These are phyloP conservation scores for Neurospora hispaniola DNA, from an alignment of 495 filamentous ascomycete genomes.

Conservation along the genomic window DNA sequence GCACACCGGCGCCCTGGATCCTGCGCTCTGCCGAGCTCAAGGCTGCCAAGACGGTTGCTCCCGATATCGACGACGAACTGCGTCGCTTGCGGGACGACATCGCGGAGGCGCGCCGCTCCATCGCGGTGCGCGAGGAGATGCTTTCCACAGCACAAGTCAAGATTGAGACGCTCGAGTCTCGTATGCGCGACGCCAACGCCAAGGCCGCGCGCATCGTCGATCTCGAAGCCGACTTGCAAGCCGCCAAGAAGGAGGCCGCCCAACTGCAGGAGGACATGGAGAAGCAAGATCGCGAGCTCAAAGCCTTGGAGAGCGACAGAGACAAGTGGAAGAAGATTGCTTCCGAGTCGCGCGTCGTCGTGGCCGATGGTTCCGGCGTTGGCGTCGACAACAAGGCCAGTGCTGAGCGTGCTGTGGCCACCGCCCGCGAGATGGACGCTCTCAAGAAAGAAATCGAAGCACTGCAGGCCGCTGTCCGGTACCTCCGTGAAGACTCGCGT, in stretches of 20 bases:
- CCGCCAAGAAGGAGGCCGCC: conserved; percentile 44
- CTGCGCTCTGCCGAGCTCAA: conserved; percentile 69
- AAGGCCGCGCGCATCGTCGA: conserved; percentile 53
- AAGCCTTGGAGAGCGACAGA: conserved; percentile 49
- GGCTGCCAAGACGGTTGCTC: conserved; percentile 61
- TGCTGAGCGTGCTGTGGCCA: conserved; percentile 51
- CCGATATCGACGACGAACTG: conserved; percentile 73
- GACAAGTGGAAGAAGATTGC: conserved; percentile 69
- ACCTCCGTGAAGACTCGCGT: conserved; percentile 67
- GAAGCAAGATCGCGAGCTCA: conserved; percentile 46
- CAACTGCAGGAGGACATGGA: conserved; percentile 57
- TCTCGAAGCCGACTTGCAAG: conserved; percentile 48
- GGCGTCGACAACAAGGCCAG: conserved; percentile 38
- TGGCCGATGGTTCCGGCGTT: conserved; percentile 30
- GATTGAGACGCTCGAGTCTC: conserved; percentile 79
- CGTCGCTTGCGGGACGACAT: conserved; percentile 63
- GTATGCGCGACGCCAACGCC: conserved; percentile 68
- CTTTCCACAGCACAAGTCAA: conserved; percentile 72
- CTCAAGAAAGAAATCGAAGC: conserved; percentile 59
- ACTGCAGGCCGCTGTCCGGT: conserved; percentile 67
- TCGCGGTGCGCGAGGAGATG: conserved; percentile 53
- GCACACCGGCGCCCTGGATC: conserved; percentile 64
- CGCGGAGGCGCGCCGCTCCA: conserved; percentile 51
- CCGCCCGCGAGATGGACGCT: conserved; percentile 63
- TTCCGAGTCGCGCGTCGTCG: conserved; percentile 50